These are phyloP conservation scores for Phaeoacremonium minimum DNA, from an alignment of 2,329 filamentous ascomycete species.

Conservation along the genomic window DNA sequence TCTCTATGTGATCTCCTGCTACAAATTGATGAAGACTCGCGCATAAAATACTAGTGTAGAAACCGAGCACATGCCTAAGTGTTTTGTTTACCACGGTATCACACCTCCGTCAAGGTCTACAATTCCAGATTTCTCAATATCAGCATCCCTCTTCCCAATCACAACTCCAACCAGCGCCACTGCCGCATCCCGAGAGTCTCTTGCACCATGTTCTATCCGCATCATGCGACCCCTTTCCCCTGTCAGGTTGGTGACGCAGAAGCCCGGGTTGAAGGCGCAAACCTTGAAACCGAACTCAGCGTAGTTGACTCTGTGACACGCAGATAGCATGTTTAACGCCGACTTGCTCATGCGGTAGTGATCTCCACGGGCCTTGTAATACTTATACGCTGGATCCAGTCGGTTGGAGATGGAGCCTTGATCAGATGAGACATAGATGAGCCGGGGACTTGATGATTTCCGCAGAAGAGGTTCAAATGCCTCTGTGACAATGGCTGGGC, in stretches of 20 bases:
- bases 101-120: slow-evolving; percentile 10
- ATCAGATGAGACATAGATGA: slow-evolving; percentile 27
- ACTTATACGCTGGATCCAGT: slow-evolving; percentile 13
- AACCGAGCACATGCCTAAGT: no score
- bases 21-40: no score
- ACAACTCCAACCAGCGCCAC: slow-evolving; percentile 17
- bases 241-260: slow-evolving; percentile 23
- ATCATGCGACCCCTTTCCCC: slow-evolving; percentile 19
- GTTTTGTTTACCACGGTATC: slow-evolving; percentile 7
- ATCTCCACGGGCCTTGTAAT: slow-evolving; percentile 12
- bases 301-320: slow-evolving; percentile 19
- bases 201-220: slow-evolving; percentile 17
- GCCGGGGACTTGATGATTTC: slow-evolving; percentile 18
- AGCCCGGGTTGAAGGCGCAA: slow-evolving; percentile 26
- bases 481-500: slow-evolving; percentile 20
- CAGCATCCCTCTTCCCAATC: slow-evolving; percentile 19
- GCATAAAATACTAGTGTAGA: no score
- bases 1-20: no score
- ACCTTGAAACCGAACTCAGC: slow-evolving; percentile 23
- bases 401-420: slow-evolving; percentile 24
- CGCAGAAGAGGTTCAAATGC: slow-evolving; percentile 23
- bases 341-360: slow-evolving; percentile 29
- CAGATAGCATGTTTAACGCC: slow-evolving; percentile 29
- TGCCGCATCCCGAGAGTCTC: slow-evolving; percentile 20
- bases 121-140: slow-evolving; percentile 12